A percentile compares a stretch with the other conserved stretches of the same genome.
These are phyloP conservation scores for Amoebophrya sp. DNA, from an alignment of 169 alveolate species.

Conservation along the genomic window DNA sequence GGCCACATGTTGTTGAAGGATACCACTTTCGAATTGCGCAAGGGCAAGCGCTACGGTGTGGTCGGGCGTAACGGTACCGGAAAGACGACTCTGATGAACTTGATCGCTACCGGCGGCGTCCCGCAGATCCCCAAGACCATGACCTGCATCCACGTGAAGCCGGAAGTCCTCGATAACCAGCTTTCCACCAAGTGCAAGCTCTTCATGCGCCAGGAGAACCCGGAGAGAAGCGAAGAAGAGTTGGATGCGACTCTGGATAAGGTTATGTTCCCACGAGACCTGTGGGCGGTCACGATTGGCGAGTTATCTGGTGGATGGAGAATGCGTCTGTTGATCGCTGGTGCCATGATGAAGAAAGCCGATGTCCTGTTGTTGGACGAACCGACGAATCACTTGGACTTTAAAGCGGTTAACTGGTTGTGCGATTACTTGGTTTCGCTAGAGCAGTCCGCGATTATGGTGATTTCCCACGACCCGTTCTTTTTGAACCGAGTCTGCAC, in stretches of 20 bases:
- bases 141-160: constrained; percentile 26
- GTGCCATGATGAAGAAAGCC: constrained; percentile 66
- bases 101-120: constrained; percentile 5
- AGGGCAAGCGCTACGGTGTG: constrained; percentile 30
- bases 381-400: constrained; percentile 75
- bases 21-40: constrained; percentile 72
- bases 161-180: constrained; percentile 4
- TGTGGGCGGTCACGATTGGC: neutral
- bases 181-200: neutral
- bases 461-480: constrained; percentile 23
- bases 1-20: constrained; percentile 57
- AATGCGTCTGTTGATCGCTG: constrained; percentile 70
- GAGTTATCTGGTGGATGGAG: constrained; percentile 67
- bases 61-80: constrained; percentile 12
- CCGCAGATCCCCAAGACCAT: neutral
- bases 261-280: neutral
- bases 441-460: neutral
- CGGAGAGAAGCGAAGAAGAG: neutral
- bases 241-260: neutral
- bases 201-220: neutral
- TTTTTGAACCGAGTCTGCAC: constrained; percentile 8
- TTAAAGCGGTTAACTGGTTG: constrained; percentile 40
- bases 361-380: constrained; percentile 70
- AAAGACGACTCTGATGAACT: neutral
- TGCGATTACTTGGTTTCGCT: neutral